Evolutionary conservation across 1,284 basidiomycete species (phyloP), one percentile per base, ranked within the genome.

Genomic region (Malassezia restricta): DNA sequence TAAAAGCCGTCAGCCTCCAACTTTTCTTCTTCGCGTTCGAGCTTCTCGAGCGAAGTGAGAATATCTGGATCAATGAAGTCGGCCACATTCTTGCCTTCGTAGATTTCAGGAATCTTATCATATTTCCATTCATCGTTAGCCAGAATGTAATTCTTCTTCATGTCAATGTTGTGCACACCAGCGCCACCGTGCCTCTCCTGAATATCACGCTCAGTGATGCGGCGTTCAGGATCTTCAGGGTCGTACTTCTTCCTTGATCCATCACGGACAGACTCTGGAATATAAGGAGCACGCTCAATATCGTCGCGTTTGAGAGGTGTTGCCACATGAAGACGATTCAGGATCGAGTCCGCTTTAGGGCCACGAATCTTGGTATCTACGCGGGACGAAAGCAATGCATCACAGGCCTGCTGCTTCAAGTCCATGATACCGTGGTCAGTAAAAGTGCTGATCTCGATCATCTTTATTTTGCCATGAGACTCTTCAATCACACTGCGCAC

Each of bases 61-160:
- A 99, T 98, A 71, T 99, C 94, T n/a, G 90, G 86, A 75, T 98
- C 94, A 75, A 98, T 86, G 66, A 99, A 98, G 79, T 99, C 92
- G 37, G 91, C 91, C 51, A 99, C 78, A 77, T 99, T 99, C 81
- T 96, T 96, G 76, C 92, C 94, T 62, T 96, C 82, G 82, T 88
- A 83, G 69, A 99, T 86, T 76, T 98, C 94, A 28, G 92, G 94
- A 24, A 98, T 86, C 62, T 82, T 80, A 73, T 99, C 92, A 77
- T 84, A 80, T 77, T 95, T 99, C 92, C 92, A 99, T 48, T 87
- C 84, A 45, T 87, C 83, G 72, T 95, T 84, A 38, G 82, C 80
- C 50, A 98, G 83, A 30, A 95, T 63, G 77, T 95, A 98, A 73
- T 87, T 81, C 79, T 87, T 89, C 64, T 71, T 71, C 56, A 71